phyloP scores from a whole-genome alignment of 345 rosid species.

The Pistacia vera region DNA sequence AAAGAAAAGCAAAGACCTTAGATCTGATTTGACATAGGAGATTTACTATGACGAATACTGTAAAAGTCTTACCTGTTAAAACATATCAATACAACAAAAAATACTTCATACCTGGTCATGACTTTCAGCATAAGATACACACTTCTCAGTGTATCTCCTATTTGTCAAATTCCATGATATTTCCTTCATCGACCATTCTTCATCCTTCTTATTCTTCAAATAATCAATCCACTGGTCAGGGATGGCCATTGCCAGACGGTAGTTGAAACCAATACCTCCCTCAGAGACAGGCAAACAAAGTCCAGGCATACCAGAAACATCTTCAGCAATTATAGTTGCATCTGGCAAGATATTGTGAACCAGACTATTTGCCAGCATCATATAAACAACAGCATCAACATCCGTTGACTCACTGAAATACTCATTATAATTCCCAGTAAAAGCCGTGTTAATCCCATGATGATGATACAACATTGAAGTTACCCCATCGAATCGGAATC shows the following conservation, averaged over 20 bases:
- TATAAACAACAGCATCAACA: slow-evolving; percentile 76
- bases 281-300: slow-evolving; percentile 64
- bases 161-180: slow-evolving; percentile 60
- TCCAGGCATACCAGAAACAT: slow-evolving; percentile 90
- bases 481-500: slow-evolving; percentile 79
- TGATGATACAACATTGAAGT: slow-evolving; percentile 87
- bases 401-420: slow-evolving; percentile 77
- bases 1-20: background rate
- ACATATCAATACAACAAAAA: background rate
- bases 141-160: slow-evolving; percentile 77
- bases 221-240: slow-evolving; percentile 87
- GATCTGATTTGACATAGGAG: background rate
- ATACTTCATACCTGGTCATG: slow-evolving; percentile 67
- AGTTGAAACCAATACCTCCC: slow-evolving; percentile 72
- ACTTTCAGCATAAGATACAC: slow-evolving; percentile 80
- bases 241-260: slow-evolving; percentile 78
- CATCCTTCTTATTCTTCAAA: slow-evolving; percentile 71
- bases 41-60: slow-evolving; percentile 7
- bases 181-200: slow-evolving; percentile 79
- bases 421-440: slow-evolving; percentile 63
- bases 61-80: background rate
- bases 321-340: slow-evolving; percentile 78
- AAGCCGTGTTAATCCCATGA: slow-evolving; percentile 67
- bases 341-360: slow-evolving; percentile 65
- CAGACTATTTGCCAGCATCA: slow-evolving; percentile 72